Base-by-base conservation (phyloP, 257 asterid genomes). In the Solanum clarkiae region DNA sequence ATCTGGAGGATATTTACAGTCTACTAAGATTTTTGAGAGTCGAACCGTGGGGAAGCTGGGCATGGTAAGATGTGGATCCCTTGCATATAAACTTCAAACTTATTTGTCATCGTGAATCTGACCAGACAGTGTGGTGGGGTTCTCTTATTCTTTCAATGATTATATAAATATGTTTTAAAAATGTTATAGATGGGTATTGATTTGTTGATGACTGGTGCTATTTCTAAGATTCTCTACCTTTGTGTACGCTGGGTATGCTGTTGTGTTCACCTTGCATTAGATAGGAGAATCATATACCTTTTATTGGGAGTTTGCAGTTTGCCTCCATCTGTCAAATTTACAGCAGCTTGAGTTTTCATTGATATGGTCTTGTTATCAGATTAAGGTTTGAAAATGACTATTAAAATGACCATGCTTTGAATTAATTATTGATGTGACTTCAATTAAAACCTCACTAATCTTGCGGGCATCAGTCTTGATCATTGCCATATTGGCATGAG, bases 1-100 rank as follows among this genome's bases (percentile, higher is more conserved):
- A 91, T 88, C 89, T 96, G 93, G 99, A 93, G 92, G 99, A 96
- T 86, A 89, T 95, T 70, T 96, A 87, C 90, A 96, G 98, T 88
- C 98, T 96, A 84, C 97, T 96, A 88, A 97, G 98, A 68, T 96
- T 94, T 92, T 89, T 96, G 91, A 95, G 94, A 92, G 89, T 96
- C 88, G 99, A 96, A 88, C 99, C 99, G 44, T 96, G 99, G 99
- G 95, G 97, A 89, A 96, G 92, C 91, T 96, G 99, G 99, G 97
- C 95, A 18, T 96, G 99, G 99, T 96, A 91, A 86, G 93, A 80
- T 89, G 83, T 86, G 72, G 36, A 26, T 80, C 80, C 88, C 80
- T 62, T 69, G 57, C 62, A 71, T 55, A 86, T 86, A 87, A 74
- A 51, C 47, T 77, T 54, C 84, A 32, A 72, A 59, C 51, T 14